A percentile compares a stretch with the other conserved stretches of the same genome.
phyloP scores from a whole-genome alignment of 2,329 filamentous ascomycete species.

The Metarhizium brunneum region DNA sequence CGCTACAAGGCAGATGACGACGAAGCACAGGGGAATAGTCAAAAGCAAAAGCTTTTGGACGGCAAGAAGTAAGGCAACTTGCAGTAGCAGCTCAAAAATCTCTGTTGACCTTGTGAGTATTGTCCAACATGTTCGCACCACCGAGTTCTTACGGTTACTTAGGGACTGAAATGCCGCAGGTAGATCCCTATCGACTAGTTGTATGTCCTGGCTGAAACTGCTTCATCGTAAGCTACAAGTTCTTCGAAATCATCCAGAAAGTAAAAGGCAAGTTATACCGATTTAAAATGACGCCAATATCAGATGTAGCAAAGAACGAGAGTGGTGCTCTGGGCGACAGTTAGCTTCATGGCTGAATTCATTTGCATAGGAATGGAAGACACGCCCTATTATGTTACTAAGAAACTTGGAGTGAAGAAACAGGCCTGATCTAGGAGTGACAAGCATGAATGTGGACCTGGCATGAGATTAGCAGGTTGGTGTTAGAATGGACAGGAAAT shows the following conservation, averaged over 20 bases:
- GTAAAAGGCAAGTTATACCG: not conserved
- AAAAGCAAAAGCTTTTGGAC: conserved; percentile 34
- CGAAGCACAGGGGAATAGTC: conserved; percentile 27
- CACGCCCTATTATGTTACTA: no score
- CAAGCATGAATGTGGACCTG: not conserved
- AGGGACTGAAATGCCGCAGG: conserved; percentile 19
- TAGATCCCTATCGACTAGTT: conserved; percentile 28
- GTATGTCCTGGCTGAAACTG: conserved; percentile 31
- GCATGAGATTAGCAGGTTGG: not conserved
- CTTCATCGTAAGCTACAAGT: conserved; percentile 11
- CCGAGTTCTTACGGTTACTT: conserved; percentile 14
- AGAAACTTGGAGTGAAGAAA: not conserved
- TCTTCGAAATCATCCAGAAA: not conserved
- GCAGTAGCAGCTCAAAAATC: conserved; percentile 27
- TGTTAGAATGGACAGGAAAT: not conserved
- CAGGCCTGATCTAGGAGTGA: not conserved
- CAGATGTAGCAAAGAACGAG: not conserved
- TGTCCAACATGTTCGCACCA: not conserved
- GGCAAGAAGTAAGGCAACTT: conserved; percentile 34
- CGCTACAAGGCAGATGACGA: not conserved
- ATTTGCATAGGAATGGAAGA: no score
- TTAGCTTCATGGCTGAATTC: no score
- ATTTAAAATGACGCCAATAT: conserved; percentile 3
- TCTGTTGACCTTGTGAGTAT: conserved; percentile 12
- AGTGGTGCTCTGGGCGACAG: no score